These are phyloP conservation scores for Daedaleopsis nitida DNA, from an alignment of 768 basidiomycete genomes.

Conservation along the genomic window DNA sequence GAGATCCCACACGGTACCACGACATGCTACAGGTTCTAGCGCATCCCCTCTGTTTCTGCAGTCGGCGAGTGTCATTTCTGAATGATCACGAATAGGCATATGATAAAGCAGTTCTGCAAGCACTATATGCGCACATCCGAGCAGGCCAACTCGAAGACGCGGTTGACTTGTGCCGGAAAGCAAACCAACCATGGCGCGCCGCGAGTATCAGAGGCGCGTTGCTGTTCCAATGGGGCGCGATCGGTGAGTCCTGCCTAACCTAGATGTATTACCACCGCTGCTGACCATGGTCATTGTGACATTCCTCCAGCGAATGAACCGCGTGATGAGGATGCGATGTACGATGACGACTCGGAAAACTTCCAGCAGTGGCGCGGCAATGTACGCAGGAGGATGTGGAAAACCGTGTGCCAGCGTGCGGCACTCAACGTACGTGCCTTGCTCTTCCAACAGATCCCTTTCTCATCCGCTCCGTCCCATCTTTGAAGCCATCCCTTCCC, in stretches of 20 bases:
- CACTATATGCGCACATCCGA: slow-evolving; percentile 80
- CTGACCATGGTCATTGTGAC: no score
- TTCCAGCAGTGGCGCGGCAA: slow-evolving; percentile 66
- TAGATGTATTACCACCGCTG: slow-evolving; percentile 2
- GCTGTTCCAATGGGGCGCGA: slow-evolving; percentile 73
- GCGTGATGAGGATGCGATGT: slow-evolving; percentile 47
- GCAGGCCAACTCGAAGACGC: slow-evolving; percentile 87
- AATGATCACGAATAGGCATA: slow-evolving; percentile 53
- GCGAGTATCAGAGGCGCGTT: slow-evolving; percentile 85
- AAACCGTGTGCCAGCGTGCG: slow-evolving; percentile 76
- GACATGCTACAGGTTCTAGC: no score
- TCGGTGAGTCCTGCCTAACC: slow-evolving; percentile 48
- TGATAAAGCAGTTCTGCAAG: slow-evolving; percentile 76
- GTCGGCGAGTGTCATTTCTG: neutral
- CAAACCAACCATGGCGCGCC: slow-evolving; percentile 91
- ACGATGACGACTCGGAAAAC: slow-evolving; percentile 37
- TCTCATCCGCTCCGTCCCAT: neutral
- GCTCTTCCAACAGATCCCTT: neutral
- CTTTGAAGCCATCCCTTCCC: slow-evolving; percentile 52
- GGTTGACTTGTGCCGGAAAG: slow-evolving; percentile 75
- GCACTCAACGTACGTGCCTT: slow-evolving; percentile 68
- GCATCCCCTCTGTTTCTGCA: neutral
- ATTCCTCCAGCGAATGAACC: slow-evolving; percentile 47
- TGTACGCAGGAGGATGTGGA: slow-evolving; percentile 80
- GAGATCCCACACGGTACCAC: no score